Base-by-base conservation (phyloP, 495 filamentous ascomycete genomes). In the Podospora pseudocomata region DNA sequence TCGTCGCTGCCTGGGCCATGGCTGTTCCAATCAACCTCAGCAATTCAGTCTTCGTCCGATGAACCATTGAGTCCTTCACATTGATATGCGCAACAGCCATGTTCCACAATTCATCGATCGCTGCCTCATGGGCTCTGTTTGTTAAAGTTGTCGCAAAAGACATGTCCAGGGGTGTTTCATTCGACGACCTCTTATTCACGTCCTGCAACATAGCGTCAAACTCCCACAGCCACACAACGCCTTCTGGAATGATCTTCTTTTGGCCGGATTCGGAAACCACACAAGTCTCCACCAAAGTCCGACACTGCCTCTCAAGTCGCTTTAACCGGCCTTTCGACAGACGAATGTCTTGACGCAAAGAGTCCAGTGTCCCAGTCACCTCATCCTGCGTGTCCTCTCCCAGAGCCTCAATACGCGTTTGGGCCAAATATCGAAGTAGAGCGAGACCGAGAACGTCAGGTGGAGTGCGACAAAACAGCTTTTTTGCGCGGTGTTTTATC, bases 341-440 rank as follows among this genome's bases (percentile, higher is more conserved):
- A 18, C 59, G 5, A 60, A 61, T 32, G 2, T 61, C 59, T 27
- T 61, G 23, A 20, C 59, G 20, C 59, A 61, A 27, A 4, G 28
- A 28, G 23, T 7, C 18, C 54, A 32, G 9, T 26, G 56, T 5
- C 53, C n/a, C 15, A 11, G 56, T 39, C 1, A 32, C 19, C 49
- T 65, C 23, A 7, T 32, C 23, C 18, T 32, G 20, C 7, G 16
- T 13, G 13, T 20, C 5, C 18, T 61, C 18, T 9, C 18, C 59
- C 4, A 61, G 23, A 27, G 23, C 5, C 19, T 18, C 6, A 1
- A 61, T 0, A 26, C 64, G 19, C 53, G 39, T 3, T 13, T 61
- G n/a, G 4, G 64, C 64, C 56, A 58, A 63, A 23, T 65, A 32
- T 11, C 60, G 64, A 60, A 34, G 60, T 44, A 70, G 34, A 39